Percentiles rank a stretch among this genome's conserved stretches.
These are phyloP conservation scores for Colletotrichum abscissum DNA, from an alignment of 2,329 filamentous ascomycete genomes.

Conservation along the genomic window DNA sequence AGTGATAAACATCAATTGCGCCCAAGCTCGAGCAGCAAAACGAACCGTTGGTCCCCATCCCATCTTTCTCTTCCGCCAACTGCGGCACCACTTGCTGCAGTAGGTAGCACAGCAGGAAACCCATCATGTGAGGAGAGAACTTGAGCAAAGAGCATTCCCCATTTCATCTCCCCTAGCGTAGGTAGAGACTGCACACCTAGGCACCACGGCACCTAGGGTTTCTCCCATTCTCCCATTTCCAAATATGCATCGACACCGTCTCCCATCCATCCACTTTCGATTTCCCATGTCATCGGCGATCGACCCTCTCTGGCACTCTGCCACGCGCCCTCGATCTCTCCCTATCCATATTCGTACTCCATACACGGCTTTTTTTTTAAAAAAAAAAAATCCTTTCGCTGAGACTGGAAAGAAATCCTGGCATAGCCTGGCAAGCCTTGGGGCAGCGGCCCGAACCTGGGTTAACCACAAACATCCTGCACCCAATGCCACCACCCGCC, in stretches of 20 bases:
- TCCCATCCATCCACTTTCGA: background rate
- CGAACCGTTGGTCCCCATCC: slow-evolving; percentile 11
- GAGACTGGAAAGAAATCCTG: too few relatives aligned
- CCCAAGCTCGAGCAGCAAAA: background rate
- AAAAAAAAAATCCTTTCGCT: background rate
- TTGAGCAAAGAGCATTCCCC: background rate
- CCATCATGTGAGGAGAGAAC: background rate
- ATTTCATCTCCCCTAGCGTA: slow-evolving; percentile 10
- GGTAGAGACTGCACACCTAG: background rate
- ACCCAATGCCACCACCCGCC: too few relatives aligned
- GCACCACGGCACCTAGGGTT: too few relatives aligned
- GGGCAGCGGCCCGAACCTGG: background rate
- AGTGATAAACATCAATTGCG: background rate
- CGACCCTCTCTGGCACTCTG: background rate
- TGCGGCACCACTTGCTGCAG: background rate
- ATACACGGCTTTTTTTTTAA: too few relatives aligned
- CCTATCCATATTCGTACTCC: background rate
- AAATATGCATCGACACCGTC: background rate
- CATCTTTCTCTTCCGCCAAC: background rate
- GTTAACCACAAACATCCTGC: background rate
- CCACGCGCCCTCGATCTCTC: background rate
- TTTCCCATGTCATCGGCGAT: background rate
- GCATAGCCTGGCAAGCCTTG: too few relatives aligned
- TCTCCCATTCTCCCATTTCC: background rate
- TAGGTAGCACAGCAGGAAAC: background rate